These are phyloP conservation scores for Chaetoceros tenuissimus DNA, from an alignment of 108 stramenopile species.

Conservation along the genomic window DNA sequence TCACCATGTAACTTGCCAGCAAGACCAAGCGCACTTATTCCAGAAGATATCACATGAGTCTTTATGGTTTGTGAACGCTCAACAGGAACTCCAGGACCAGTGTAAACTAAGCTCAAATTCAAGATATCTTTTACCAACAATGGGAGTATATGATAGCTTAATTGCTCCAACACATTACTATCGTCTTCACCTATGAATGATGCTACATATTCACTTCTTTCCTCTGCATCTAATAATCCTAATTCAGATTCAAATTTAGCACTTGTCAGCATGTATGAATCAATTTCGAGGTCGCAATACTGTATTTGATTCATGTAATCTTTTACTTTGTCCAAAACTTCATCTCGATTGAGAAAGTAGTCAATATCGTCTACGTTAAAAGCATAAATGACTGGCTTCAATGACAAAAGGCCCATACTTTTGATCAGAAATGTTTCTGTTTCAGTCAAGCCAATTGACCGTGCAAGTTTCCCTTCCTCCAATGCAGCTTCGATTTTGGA, in stretches of 20 bases:
- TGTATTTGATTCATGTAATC: constrained; percentile 37
- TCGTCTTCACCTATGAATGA: constrained; percentile 25
- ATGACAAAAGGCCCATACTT: constrained; percentile 67
- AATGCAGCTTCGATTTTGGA: constrained; percentile 38
- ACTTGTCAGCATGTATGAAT: constrained; percentile 53
- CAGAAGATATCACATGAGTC: constrained; percentile 27
- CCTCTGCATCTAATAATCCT: constrained; percentile 23
- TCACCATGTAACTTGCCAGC: constrained; percentile 81
- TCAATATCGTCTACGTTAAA: constrained; percentile 89
- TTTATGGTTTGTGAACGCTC: constrained; percentile 57
- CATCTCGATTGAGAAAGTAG: constrained; percentile 26
- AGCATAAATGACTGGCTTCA: constrained; percentile 84
- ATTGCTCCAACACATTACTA: constrained; percentile 1
- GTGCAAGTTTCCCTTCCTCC: constrained; percentile 52
- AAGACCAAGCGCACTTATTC: constrained; percentile 30
- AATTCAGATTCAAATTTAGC: constrained; percentile 80
- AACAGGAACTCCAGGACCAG: constrained; percentile 58
- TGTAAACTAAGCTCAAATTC: constrained; percentile 32
- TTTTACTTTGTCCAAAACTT: constrained; percentile 35
- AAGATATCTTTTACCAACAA: constrained; percentile 34
- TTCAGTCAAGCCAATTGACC: constrained; percentile 36
- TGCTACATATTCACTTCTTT: constrained; percentile 52
- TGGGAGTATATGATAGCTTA: constrained; percentile 37
- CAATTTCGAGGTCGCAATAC: constrained; percentile 27
- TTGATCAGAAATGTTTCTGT: constrained; percentile 37